Conservation (phyloP, 2,329 filamentous ascomycete genomes). For the Cordyceps pruinosa region DNA sequence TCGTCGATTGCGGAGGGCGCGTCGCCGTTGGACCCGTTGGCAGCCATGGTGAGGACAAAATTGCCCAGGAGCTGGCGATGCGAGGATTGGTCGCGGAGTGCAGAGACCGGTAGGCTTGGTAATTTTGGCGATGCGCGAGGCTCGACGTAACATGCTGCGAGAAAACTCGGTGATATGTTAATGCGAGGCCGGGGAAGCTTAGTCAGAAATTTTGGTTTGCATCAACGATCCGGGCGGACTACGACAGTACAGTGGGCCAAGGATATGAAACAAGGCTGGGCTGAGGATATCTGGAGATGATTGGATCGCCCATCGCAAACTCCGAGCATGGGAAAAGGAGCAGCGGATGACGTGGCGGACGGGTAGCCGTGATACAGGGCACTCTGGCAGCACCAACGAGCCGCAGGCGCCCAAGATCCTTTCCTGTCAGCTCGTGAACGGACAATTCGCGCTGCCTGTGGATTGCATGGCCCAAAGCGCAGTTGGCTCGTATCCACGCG, state of each 20-base stretch:
- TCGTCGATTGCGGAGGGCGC: conserved; percentile 51
- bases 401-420: too few species aligned
- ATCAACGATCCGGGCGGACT: too few species aligned
- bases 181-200: background rate
- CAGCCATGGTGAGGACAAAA: conserved; percentile 27
- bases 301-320: too few species aligned
- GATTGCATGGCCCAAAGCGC: background rate
- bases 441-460: background rate
- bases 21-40: conserved; percentile 44
- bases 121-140: conserved; percentile 9
- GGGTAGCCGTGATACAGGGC: too few species aligned
- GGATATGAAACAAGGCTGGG: background rate
- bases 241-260: background rate
- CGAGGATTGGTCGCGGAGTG: background rate
- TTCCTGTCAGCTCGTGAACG: too few species aligned
- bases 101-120: background rate
- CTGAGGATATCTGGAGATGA: background rate
- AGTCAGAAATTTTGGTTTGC: background rate
- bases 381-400: too few species aligned
- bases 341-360: too few species aligned
- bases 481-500: background rate
- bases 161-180: conserved; percentile 2
- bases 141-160: background rate
- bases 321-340: too few species aligned
- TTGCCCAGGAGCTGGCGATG: background rate